phyloP scores from a whole-genome alignment of 2,329 filamentous ascomycete genomes.

The Dendrostoma leiphaemia region DNA sequence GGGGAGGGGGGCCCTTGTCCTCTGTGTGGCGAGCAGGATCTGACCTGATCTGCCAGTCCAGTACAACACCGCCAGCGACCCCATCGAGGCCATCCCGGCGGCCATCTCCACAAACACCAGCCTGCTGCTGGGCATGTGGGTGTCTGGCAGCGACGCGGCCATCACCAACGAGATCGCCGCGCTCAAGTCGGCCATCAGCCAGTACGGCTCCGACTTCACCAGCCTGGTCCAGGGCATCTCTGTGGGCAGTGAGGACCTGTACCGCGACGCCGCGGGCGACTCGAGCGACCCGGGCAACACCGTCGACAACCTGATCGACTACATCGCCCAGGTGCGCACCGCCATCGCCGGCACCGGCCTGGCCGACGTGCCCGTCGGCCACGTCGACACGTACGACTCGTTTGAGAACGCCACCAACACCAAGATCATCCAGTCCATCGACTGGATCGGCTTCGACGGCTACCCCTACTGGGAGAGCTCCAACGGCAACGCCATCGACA shows the following conservation, averaged over 20 bases:
- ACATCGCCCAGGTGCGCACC: slow-evolving; percentile 50
- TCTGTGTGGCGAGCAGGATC: background rate
- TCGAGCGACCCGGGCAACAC: slow-evolving; percentile 53
- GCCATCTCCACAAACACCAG: slow-evolving; percentile 58
- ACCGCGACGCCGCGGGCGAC: slow-evolving; percentile 61
- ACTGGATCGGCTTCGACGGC: slow-evolving; percentile 64
- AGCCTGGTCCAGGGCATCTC: slow-evolving; percentile 63
- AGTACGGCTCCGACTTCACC: slow-evolving; percentile 47
- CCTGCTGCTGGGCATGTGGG: slow-evolving; percentile 65
- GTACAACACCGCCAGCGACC: slow-evolving; percentile 66
- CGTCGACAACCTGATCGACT: slow-evolving; percentile 56
- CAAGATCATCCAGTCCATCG: slow-evolving; percentile 58
- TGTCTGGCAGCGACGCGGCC: slow-evolving; percentile 53
- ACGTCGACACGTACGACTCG: slow-evolving; percentile 68
- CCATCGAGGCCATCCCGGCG: slow-evolving; percentile 76
- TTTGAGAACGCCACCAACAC: slow-evolving; percentile 60
- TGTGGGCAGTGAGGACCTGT: slow-evolving; percentile 67
- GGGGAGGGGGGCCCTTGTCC: background rate
- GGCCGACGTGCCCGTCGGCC: slow-evolving; percentile 48
- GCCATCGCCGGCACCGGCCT: slow-evolving; percentile 49
- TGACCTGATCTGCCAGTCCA: slow-evolving; percentile 39
- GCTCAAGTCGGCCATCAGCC: slow-evolving; percentile 53
- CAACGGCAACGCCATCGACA: slow-evolving; percentile 54
- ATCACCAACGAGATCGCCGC: slow-evolving; percentile 61
- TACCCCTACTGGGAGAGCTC: slow-evolving; percentile 65